phyloP scores from a whole-genome alignment of 768 basidiomycete species.

The Podaxis rugospora region DNA sequence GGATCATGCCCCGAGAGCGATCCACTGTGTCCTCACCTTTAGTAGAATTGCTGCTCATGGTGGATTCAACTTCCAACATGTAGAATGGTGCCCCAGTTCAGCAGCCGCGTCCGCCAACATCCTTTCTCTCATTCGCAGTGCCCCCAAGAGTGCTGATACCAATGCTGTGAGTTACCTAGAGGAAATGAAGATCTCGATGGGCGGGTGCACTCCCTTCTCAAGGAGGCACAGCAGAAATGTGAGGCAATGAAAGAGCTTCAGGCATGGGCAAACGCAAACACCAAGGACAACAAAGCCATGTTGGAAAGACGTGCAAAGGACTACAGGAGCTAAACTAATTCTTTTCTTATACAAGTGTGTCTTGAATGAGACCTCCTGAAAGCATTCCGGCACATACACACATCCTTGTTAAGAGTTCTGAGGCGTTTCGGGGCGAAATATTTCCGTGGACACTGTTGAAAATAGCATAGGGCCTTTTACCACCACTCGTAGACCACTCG shows the following conservation, averaged over 20 bases:
- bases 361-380: slow-evolving; percentile 14
- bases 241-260: not conserved
- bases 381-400: slow-evolving; percentile 59
- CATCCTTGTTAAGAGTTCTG: slow-evolving; percentile 53
- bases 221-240: not conserved
- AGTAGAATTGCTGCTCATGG: not conserved
- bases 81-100: not conserved
- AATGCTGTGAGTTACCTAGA: not conserved
- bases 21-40: not conserved
- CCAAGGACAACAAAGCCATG: not conserved
- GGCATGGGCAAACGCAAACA: not conserved
- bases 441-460: not conserved
- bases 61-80: not conserved
- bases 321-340: no score
- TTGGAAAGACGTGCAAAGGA: not conserved
- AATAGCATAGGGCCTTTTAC: no score
- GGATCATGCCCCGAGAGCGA: not conserved
- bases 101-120: not conserved
- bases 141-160: not conserved
- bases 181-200: not conserved
- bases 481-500: not conserved
- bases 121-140: not conserved
- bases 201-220: not conserved
- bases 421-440: not conserved
- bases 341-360: no score